Evolutionary conservation across 2,329 filamentous ascomycete species (phyloP).

Genomic region (Botrytis fabae): DNA sequence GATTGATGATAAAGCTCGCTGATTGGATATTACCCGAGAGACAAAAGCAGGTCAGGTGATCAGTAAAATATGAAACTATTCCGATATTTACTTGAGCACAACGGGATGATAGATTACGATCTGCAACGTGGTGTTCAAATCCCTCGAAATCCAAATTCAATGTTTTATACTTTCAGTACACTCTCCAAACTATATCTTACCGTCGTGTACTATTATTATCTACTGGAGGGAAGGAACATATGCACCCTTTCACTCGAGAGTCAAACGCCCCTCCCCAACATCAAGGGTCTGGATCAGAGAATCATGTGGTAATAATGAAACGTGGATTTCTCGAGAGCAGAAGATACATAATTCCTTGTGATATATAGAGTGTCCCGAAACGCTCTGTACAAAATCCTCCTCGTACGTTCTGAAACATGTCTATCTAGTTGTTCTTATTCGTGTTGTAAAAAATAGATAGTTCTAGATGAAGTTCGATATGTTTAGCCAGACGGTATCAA

Average conservation of each 20-base stretch:
- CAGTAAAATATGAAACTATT: background rate
- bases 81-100: background rate
- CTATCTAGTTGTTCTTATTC: background rate
- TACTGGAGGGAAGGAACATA: background rate
- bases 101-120: background rate
- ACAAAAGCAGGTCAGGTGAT: background rate
- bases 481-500: background rate
- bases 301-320: background rate
- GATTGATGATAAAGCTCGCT: background rate
- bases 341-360: background rate
- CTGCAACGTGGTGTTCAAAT: background rate
- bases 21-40: constrained; percentile 12
- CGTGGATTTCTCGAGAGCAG: background rate
- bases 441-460: background rate
- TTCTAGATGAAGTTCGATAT: background rate
- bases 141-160: background rate
- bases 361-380: background rate
- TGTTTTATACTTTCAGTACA: background rate
- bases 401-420: background rate
- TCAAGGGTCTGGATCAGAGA: background rate
- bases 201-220: background rate
- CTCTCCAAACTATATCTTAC: background rate
- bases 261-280: background rate
- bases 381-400: background rate
- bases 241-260: background rate